A percentile compares a stretch with the other conserved stretches of the same genome.
Conservation (phyloP, 352 stramenopile species). For the Phytophthora macrochlamydospora region DNA sequence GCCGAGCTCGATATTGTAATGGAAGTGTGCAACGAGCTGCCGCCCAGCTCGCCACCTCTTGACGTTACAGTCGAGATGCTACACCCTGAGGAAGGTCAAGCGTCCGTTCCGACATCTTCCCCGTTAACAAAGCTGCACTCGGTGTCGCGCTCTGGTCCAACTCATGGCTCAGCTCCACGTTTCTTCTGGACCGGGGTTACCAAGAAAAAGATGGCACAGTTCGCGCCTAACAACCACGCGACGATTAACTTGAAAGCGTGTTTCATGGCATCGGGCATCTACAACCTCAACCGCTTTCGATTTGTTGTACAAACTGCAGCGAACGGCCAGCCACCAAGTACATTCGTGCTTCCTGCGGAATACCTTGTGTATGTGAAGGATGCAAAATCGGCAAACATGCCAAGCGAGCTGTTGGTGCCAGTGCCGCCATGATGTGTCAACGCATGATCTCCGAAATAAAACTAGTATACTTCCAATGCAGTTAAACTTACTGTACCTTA, state of each 20-base stretch:
- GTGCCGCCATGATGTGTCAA: slow-evolving; percentile 20
- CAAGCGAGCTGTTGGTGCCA: slow-evolving; percentile 29
- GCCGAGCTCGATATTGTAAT: slow-evolving; percentile 76
- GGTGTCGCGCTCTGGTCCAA: slow-evolving; percentile 21
- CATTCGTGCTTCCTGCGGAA: slow-evolving; percentile 78
- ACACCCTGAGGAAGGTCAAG: slow-evolving; percentile 68
- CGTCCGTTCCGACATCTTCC: slow-evolving; percentile 19
- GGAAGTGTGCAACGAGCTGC: slow-evolving; percentile 74
- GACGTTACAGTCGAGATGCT: slow-evolving; percentile 84
- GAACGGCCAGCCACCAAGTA: slow-evolving; percentile 28
- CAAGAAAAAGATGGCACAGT: slow-evolving; percentile 68
- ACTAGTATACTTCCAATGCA: slow-evolving; percentile 25
- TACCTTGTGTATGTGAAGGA: slow-evolving; percentile 76
- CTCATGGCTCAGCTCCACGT: slow-evolving; percentile 45
- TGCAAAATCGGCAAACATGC: background rate
- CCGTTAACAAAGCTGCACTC: slow-evolving; percentile 37
- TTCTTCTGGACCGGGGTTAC: slow-evolving; percentile 86
- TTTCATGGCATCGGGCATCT: slow-evolving; percentile 75
- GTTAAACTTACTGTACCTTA: slow-evolving; percentile 20
- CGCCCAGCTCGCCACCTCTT: slow-evolving; percentile 52
- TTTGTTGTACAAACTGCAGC: slow-evolving; percentile 50
- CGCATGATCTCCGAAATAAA: slow-evolving; percentile 12
- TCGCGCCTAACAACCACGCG: slow-evolving; percentile 48
- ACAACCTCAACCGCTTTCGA: slow-evolving; percentile 85
- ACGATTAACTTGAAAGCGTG: slow-evolving; percentile 72